Base-by-base conservation (phyloP, 2,329 filamentous ascomycete species). In the Neurospora crassa region DNA sequence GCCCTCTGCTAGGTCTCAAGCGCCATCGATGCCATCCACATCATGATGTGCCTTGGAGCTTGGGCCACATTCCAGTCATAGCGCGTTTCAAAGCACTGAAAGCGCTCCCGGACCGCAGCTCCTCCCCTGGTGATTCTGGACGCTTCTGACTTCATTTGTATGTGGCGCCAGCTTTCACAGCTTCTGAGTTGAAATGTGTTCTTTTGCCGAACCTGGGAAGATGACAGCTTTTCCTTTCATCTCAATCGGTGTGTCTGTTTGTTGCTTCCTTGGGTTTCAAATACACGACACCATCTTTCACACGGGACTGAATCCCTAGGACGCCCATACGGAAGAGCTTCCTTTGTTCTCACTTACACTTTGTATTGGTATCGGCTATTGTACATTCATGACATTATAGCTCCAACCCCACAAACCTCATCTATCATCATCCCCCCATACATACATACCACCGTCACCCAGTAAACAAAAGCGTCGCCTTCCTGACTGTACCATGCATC, bases 401-500 rank as follows among this genome's bases (percentile, higher is more conserved):
- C 29, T 34, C 18, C 53, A 63, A 34, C 29, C 53, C 53, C 53
- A 34, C 53, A 63, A 63, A 37, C 53, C 8, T 37, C 29, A n/a
- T 14, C 10, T 34, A 18, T 34, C 29, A 71, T 41, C 69, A 70
- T 63, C 34, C 45, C 34, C 45, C 37, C 37, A 14, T 29, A 34
- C 34, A 69, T 34, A 37, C 45, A 69, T 37, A 14, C 12, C 12
- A 34, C 20, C 29, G 68, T 47, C 63, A 67, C 43, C 70, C 78
- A 78, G 77, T 78, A 78, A 79, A 76, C 79, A 42, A 68, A 68
- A 20, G 40, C 16, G 34, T 5, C 29, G 34, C 53, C 29, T 63
- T 37, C 53, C 29, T 63, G 16, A 18, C 18, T 18, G n/a, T 76
- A 80, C 74, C 75, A 90, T 90, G 88, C 86, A 88, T 78, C 84